Evolutionary conservation across 2,329 filamentous ascomycete genomes (phyloP).

Genomic region (Curvularia sp.): DNA sequence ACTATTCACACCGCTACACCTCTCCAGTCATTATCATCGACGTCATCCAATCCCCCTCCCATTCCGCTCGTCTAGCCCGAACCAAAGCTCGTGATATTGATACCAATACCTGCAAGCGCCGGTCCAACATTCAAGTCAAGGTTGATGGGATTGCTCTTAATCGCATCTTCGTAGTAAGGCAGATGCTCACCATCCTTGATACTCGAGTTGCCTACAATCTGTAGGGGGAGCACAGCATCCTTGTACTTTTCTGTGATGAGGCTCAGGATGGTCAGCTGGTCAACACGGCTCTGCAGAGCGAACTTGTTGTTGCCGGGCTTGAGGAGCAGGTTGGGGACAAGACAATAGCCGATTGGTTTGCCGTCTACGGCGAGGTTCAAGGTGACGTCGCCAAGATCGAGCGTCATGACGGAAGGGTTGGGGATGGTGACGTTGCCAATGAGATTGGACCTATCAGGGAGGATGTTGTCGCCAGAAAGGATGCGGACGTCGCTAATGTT

Average conservation of each 20-base stretch:
- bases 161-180: conserved; percentile 64
- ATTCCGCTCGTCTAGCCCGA: neutral
- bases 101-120: conserved; percentile 37
- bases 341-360: conserved; percentile 62
- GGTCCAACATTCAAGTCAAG: conserved; percentile 58
- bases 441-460: conserved; percentile 65
- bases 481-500: conserved; percentile 62
- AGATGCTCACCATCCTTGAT: conserved; percentile 60
- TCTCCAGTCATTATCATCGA: neutral
- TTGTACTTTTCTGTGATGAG: conserved; percentile 60
- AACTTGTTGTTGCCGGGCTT: conserved; percentile 65
- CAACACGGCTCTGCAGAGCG: conserved; percentile 62
- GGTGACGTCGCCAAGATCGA: conserved; percentile 71
- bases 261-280: conserved; percentile 59
- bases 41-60: neutral
- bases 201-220: conserved; percentile 63
- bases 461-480: conserved; percentile 46
- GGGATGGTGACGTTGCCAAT: conserved; percentile 66
- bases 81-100: conserved; percentile 33
- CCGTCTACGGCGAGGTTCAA: conserved; percentile 66
- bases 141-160: conserved; percentile 60
- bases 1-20: neutral
- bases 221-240: conserved; percentile 62
- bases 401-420: conserved; percentile 69
- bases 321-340: conserved; percentile 66